phyloP scores from a whole-genome alignment of 2,329 filamentous ascomycete genomes.

The Venturia asperata region DNA sequence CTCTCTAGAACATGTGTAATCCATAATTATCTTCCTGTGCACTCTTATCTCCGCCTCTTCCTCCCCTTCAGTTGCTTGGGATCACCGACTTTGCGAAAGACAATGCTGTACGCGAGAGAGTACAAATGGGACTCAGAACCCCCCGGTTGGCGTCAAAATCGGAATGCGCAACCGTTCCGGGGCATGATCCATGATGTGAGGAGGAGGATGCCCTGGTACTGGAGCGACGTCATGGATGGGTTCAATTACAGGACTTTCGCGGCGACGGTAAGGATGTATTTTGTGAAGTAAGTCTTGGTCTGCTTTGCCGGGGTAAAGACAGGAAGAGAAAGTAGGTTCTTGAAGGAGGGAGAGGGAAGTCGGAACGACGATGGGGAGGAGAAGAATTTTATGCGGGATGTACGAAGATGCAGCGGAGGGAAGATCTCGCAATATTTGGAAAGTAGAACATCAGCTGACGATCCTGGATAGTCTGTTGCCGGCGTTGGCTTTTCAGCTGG shows the following conservation, averaged over 20 bases:
- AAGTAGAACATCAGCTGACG: too few relatives aligned
- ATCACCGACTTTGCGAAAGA: not conserved
- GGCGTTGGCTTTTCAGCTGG: conserved; percentile 78
- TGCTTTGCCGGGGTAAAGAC: not conserved
- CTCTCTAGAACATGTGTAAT: too few relatives aligned
- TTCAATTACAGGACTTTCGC: conserved; percentile 49
- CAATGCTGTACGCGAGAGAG: conserved; percentile 11
- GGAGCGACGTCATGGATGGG: conserved; percentile 49
- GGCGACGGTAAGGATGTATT: conserved; percentile 52
- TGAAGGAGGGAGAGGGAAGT: not conserved
- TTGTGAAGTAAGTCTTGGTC: conserved; percentile 41
- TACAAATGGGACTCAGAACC: conserved; percentile 16
- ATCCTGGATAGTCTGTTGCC: conserved; percentile 66
- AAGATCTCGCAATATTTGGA: conserved; percentile 38
- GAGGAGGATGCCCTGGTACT: conserved; percentile 48
- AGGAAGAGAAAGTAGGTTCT: not conserved
- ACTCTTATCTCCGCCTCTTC: not conserved
- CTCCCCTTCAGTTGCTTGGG: not conserved
- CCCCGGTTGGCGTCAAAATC: conserved; percentile 36
- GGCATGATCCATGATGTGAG: conserved; percentile 51
- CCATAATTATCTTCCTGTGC: too few relatives aligned
- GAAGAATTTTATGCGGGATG: not conserved
- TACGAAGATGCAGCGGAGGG: not conserved
- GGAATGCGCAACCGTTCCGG: conserved; percentile 39
- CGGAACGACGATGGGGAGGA: not conserved